Base-by-base conservation (phyloP, 2,329 filamentous ascomycete genomes). In the Metarhizium sp. region DNA sequence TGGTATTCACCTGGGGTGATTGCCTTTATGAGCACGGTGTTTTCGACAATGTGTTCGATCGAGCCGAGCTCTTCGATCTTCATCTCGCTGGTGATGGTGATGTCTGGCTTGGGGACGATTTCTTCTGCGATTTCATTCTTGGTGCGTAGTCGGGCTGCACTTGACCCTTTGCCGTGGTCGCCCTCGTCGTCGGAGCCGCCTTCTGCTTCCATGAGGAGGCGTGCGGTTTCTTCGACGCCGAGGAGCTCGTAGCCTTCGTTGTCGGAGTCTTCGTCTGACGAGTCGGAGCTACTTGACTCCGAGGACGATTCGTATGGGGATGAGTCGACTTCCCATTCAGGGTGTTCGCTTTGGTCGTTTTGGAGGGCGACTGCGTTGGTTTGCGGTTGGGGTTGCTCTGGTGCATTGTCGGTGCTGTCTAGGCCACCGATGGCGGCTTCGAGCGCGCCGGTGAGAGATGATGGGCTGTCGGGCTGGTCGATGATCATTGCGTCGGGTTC, bases 261-360 rank as follows among this genome's bases (percentile, higher is more conserved):
- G 45, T 73, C 79, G 2, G 79, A 81, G 57, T 81, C 80, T 4
- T 59, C 58, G 55, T 82, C 79, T 52, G 79, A 81, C 43, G 79
- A 80, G 58, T 85, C 81, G 2, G 82, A 84, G 62, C 72, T 76
- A 64, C 74, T 78, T 4, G 79, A 81, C 14, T 82, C 77, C 0
- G 78, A 79, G 0, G 81, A 88, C 6, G 86, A 88, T 64, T 85
- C 82, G 64, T 87, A 87, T 0, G 87, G 87, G 0, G 86, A 89
- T 1, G 87, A 91, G 64, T 92, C 88, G 7, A 79, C 74, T 66
- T 95, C 90, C 89, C 90, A 97, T 69, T 96, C 92, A 3, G 87
- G 85, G 48, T 87, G 76, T 11, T 72, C 75, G 54, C 63, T 62
- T 51, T 69, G 60, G 13, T 69, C 69, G 40, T 65, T 64, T 50